These are phyloP conservation scores for Schizothecium vesticola DNA, from an alignment of 495 filamentous ascomycete genomes.

Conservation along the genomic window DNA sequence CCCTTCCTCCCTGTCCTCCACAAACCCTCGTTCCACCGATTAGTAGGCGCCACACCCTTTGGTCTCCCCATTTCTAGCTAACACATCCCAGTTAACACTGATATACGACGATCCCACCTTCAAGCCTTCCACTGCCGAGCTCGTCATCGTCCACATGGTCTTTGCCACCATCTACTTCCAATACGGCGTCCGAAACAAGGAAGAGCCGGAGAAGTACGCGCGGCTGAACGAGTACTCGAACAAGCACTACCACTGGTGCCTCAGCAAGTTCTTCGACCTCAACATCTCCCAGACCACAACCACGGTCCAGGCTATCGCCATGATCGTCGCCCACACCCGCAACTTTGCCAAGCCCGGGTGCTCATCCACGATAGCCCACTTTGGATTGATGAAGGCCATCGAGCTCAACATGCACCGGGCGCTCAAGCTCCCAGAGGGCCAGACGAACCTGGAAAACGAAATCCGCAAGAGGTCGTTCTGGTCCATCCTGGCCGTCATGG, in stretches of 20 bases:
- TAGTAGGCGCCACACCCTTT: conserved; percentile 42
- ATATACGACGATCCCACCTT: conserved; percentile 60
- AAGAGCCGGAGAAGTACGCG: conserved; percentile 45
- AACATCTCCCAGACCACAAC: conserved; percentile 52
- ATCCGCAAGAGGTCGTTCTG: conserved; percentile 74
- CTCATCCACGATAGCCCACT: conserved; percentile 57
- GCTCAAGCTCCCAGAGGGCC: conserved; percentile 49
- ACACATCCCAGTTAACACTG: conserved; percentile 43
- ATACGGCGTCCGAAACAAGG: conserved; percentile 57
- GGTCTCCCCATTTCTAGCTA: conserved; percentile 5
- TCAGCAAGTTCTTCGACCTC: conserved; percentile 61
- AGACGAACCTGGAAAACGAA: conserved; percentile 60
- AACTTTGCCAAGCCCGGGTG: conserved; percentile 75
- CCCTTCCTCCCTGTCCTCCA: conserved; percentile 69
- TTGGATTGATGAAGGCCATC: conserved; percentile 58
- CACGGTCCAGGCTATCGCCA: conserved; percentile 62
- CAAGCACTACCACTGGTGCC: conserved; percentile 67
- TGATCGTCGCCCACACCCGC: conserved; percentile 64
- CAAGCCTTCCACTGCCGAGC: conserved; percentile 55
- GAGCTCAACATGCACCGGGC: conserved; percentile 71
- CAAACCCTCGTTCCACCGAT: conserved; percentile 59
- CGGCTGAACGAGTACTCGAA: conserved; percentile 58
- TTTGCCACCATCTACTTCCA: conserved; percentile 74
- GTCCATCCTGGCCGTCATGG: conserved; percentile 56
- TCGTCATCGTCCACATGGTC: conserved; percentile 69